Conservation (phyloP, 176 grass and related monocot species). For the Zizania latifolia region DNA sequence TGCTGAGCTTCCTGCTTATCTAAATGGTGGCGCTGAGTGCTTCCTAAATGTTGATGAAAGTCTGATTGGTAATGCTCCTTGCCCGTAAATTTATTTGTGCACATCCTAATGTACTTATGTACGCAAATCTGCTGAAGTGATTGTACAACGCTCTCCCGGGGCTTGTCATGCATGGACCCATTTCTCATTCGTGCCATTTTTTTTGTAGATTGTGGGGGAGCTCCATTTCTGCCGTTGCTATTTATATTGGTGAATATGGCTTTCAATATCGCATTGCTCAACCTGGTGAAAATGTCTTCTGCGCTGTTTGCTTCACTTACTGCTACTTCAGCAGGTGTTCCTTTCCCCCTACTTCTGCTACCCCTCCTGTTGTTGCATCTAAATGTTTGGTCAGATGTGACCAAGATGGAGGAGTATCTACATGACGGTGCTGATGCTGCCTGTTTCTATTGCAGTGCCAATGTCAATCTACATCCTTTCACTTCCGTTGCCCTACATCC, state of each 20-base stretch:
- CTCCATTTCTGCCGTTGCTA: conserved; percentile 71
- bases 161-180: too few relatives aligned
- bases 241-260: conserved; percentile 82
- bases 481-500: conserved; percentile 78
- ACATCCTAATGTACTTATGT: too few relatives aligned
- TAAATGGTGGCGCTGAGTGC: conserved; percentile 75
- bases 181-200: neutral
- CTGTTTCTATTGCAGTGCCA: conserved; percentile 52
- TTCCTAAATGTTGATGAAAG: conserved; percentile 76
- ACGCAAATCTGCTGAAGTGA: neutral
- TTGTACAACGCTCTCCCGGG: neutral
- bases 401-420: neutral
- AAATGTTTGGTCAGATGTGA: conserved; percentile 7
- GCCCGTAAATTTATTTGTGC: neutral
- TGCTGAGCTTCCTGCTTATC: conserved; percentile 67
- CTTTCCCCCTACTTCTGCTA: neutral
- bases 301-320: conserved; percentile 86
- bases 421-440: neutral
- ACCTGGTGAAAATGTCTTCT: conserved; percentile 91
- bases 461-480: conserved; percentile 81
- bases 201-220: conserved; percentile 75
- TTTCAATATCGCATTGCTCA: conserved; percentile 89
- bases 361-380: neutral
- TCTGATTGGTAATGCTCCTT: conserved; percentile 57
- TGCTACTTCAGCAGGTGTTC: conserved; percentile 65